Conservation (phyloP, 1,284 basidiomycete genomes). For the Pterulicium gracile region DNA sequence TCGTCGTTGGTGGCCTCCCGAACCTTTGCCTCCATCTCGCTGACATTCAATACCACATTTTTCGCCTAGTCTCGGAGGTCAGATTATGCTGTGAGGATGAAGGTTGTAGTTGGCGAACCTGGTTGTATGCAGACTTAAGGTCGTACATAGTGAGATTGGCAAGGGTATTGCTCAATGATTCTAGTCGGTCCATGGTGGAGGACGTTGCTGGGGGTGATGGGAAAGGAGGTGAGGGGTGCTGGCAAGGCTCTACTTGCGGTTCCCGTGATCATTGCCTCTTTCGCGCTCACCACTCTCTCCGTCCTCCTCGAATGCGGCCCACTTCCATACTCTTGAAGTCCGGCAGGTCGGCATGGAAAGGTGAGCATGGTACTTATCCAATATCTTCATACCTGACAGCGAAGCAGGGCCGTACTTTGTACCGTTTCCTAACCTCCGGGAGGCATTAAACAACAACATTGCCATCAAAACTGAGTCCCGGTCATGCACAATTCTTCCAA, state of each 20-base stretch:
- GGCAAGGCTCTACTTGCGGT: neutral
- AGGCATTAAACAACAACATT: conserved; percentile 75
- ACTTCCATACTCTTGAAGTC: conserved; percentile 29
- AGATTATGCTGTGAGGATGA: neutral
- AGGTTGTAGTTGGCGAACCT: conserved; percentile 36
- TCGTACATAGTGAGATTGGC: conserved; percentile 84
- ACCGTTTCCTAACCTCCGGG: conserved; percentile 82
- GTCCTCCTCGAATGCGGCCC: conserved; percentile 23
- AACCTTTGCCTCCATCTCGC: conserved; percentile 97
- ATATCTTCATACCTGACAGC: neutral
- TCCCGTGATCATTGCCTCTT: neutral
- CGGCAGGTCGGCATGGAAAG: conserved; percentile 42
- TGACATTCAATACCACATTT: conserved; percentile 89
- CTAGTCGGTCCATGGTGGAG: conserved; percentile 44
- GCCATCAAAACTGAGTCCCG: conserved; percentile 87
- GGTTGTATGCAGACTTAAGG: conserved; percentile 88
- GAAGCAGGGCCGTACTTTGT: conserved; percentile 86
- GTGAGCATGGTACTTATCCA: too few relatives aligned
- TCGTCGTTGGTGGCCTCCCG: conserved; percentile 97
- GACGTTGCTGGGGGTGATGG: conserved; percentile 2
- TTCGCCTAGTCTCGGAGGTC: conserved; percentile 49
- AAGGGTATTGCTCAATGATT: conserved; percentile 55
- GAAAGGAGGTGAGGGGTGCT: neutral
- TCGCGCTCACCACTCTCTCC: neutral
- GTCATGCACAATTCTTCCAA: conserved; percentile 89